phyloP scores from a whole-genome alignment of 192 early-diverging fungal genomes.

The Powellomyces hirtus region DNA sequence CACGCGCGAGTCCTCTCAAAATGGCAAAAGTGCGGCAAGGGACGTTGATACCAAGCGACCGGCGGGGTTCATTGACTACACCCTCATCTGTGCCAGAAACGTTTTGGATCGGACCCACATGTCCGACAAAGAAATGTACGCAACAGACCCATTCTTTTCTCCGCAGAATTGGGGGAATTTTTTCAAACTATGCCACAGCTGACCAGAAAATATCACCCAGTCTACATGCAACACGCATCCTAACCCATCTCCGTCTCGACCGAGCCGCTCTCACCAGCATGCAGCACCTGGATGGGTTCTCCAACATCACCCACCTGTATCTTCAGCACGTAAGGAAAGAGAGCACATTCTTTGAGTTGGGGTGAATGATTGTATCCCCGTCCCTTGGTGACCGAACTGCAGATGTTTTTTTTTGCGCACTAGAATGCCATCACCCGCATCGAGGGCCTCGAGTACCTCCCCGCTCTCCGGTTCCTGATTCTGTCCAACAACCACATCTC shows the following conservation, averaged over 20 bases:
- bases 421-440: background rate
- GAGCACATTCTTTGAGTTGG: background rate
- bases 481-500: constrained; percentile 4
- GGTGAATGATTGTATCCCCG: background rate
- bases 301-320: background rate
- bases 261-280: background rate
- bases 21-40: too few species aligned
- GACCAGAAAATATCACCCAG: too few species aligned
- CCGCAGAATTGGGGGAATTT: too few species aligned
- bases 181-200: too few species aligned
- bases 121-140: too few species aligned
- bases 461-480: background rate
- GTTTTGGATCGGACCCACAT: too few species aligned
- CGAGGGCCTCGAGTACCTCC: background rate
- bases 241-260: constrained; percentile 7
- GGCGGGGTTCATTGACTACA: too few species aligned
- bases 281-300: background rate
- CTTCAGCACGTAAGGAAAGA: constrained; percentile 1
- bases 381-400: background rate
- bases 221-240: too few species aligned
- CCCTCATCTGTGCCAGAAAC: too few species aligned
- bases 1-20: too few species aligned
- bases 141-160: too few species aligned
- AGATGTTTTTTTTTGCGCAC: background rate
- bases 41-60: too few species aligned